Base-by-base conservation (phyloP, 192 early-diverging fungal species). In the Coemansia erecta region DNA sequence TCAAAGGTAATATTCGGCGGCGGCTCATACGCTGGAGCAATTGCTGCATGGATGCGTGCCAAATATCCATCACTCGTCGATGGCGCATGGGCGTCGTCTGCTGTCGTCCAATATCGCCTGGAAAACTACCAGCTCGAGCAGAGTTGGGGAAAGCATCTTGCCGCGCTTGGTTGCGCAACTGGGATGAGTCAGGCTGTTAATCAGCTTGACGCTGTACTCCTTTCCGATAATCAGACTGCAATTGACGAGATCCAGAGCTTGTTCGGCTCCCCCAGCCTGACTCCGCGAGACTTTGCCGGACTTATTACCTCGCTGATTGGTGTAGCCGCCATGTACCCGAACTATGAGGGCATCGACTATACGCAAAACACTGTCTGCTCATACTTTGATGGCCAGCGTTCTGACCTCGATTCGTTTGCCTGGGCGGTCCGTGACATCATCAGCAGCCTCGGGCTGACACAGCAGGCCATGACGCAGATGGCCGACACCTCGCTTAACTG, bases 11-110 rank as follows among this genome's bases (percentile, higher is more conserved):
- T 71, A 15, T 75, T 85, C n/a, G 80, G 81, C 13, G 90, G 90
- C 9, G 89, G 87, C 50, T 87, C 85, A 6, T 92, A 92, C 58
- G 69, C 82, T 12, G 90, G 86, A 9, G 84, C 82, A 46, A 23
- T 92, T 3, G 85, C 90, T 9, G 87, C 88, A 0, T 92, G 88
- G 88, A 84, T 87, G 67, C 81, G 86, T 26, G 67, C 80, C 39
- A 72, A 77, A 55, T 86, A 85, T 52, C 87, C 85, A 0, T 64
- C 83, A 6, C 62, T 88, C 5, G 77, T 89, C 26, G 80, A 77
- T 60, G 89, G 83, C 2, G 84, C 85, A 8, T 85, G 85, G 59
- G 74, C 85, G 3, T 87, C 86, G 6, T 92, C 88, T 8, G 88
- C 83, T 17, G 84, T 88, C 11, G 63, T 92, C n/a, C 73, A 82